A percentile compares a stretch with the other conserved stretches of the same genome.
Conservation (phyloP, 2,329 filamentous ascomycete genomes). For the Cladosporium colombiae region DNA sequence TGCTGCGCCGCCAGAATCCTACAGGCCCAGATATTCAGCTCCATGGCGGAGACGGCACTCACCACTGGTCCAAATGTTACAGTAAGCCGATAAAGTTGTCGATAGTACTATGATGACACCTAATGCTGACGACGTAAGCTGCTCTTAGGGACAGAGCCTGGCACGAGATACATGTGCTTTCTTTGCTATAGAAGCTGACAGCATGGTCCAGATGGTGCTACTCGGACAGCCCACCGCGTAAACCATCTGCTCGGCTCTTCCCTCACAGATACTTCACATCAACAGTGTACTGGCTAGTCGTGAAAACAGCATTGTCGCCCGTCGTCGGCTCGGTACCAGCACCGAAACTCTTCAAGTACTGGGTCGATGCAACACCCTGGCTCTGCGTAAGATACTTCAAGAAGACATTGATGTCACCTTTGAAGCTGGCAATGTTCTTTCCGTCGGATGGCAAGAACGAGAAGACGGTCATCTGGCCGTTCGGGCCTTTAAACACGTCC, state of each 20-base stretch:
- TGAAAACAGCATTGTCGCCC: conserved; percentile 26
- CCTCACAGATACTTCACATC: neutral
- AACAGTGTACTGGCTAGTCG: conserved; percentile 21
- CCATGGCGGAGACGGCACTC: neutral
- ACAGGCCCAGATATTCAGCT: neutral
- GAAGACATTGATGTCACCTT: conserved; percentile 60
- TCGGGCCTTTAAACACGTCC: conserved; percentile 60
- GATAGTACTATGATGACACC: neutral
- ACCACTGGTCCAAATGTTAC: neutral
- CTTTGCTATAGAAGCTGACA: neutral
- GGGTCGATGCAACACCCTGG: conserved; percentile 48
- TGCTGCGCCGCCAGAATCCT: neutral
- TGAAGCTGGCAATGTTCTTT: conserved; percentile 52
- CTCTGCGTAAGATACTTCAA: conserved; percentile 55
- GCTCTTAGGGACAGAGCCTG: neutral
- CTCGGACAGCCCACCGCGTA: neutral
- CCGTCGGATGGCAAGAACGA: conserved; percentile 55
- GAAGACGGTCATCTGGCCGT: conserved; percentile 61
- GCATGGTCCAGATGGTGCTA: neutral
- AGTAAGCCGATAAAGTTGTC: neutral
- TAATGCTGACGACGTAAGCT: neutral
- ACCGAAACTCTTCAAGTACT: conserved; percentile 52
- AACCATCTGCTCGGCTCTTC: neutral
- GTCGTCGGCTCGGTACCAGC: conserved; percentile 30
- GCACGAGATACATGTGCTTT: neutral